These are phyloP conservation scores for Basidiobolus meristosporus DNA, from an alignment of 371 early-diverging fungal species.

Conservation along the genomic window DNA sequence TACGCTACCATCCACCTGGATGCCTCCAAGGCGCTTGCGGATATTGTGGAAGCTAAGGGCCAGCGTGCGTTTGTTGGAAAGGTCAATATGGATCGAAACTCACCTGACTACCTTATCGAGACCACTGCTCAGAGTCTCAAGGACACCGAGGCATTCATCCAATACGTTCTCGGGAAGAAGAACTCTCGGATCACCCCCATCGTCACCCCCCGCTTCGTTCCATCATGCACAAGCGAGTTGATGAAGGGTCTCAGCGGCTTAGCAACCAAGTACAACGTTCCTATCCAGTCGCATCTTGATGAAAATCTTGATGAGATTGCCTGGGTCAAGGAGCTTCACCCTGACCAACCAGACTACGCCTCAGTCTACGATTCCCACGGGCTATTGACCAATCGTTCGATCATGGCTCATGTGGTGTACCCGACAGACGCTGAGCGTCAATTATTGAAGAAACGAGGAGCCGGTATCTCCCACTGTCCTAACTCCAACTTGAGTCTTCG, in stretches of 20 bases:
- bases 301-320: too few relatives aligned
- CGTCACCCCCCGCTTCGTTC: conserved; percentile 80
- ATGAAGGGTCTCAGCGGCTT: conserved; percentile 45
- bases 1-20: conserved; percentile 76
- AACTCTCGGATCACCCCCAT: conserved; percentile 67
- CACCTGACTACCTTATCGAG: too few relatives aligned
- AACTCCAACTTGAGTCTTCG: conserved; percentile 71
- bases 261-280: conserved; percentile 39
- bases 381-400: conserved; percentile 37
- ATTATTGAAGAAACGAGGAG: conserved; percentile 28
- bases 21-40: conserved; percentile 41
- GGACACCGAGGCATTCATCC: too few relatives aligned
- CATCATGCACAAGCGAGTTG: conserved; percentile 47
- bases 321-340: conserved; percentile 48
- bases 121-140: too few relatives aligned
- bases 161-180: conserved; percentile 27
- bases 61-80: conserved; percentile 87
- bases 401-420: conserved; percentile 89
- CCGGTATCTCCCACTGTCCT: conserved; percentile 79
- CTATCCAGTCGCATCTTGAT: conserved; percentile 80
- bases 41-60: conserved; percentile 41
- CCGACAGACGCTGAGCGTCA: conserved; percentile 46
- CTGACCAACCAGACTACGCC: conserved; percentile 44
- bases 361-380: conserved; percentile 50
- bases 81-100: conserved; percentile 84